phyloP scores from a whole-genome alignment of 192 early-diverging fungal species.

The Jimgerdemannia flammicorona region DNA sequence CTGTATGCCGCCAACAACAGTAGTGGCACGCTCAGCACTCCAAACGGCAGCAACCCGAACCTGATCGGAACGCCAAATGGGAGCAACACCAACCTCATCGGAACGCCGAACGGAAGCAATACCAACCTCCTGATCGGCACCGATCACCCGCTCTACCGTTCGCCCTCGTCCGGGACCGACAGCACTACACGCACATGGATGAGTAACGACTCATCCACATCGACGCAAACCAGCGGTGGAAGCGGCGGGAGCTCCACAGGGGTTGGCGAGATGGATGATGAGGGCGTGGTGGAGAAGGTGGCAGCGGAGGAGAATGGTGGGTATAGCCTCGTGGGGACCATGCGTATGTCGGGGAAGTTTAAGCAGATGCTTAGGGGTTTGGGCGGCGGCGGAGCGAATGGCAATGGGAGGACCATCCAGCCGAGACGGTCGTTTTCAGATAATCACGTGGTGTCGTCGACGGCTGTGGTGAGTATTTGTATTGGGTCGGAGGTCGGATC shows the following conservation, averaged over 20 bases:
- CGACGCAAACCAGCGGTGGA: background rate
- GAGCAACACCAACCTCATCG: no score
- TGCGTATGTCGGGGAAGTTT: background rate
- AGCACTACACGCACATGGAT: conserved; percentile 3
- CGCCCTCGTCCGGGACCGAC: background rate
- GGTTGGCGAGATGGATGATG: background rate
- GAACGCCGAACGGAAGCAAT: no score
- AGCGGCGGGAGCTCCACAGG: background rate
- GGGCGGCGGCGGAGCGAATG: background rate
- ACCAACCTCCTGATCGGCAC: background rate
- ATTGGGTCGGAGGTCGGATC: no score
- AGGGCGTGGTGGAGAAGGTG: background rate
- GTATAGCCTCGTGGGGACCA: background rate
- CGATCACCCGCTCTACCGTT: background rate
- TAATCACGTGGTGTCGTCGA: background rate
- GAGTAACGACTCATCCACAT: conserved; percentile 1
- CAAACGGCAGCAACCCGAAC: background rate
- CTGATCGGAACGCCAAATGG: no score
- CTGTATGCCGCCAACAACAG: background rate
- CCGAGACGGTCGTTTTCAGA: background rate
- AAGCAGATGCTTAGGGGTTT: background rate
- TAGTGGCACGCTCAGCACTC: background rate
- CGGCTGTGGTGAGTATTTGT: background rate
- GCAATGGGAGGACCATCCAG: background rate
- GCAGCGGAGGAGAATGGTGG: background rate